Percentiles rank a stretch among this genome's conserved stretches.
These are phyloP conservation scores for Yamadazyma triangularis DNA, from an alignment of 1,139 yeast genomes.

Conservation along the genomic window DNA sequence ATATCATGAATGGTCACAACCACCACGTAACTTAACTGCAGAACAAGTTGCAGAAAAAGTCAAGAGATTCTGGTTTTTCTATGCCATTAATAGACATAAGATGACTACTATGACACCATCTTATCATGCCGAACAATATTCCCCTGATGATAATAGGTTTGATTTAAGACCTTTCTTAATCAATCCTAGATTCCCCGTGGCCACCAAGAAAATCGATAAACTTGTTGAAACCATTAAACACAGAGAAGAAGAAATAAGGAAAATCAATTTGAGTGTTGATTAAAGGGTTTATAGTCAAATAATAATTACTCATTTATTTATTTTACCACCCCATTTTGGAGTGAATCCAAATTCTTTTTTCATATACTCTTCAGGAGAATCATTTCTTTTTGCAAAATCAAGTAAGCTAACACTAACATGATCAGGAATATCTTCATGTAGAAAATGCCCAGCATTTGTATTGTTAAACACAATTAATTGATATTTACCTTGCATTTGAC, in stretches of 20 bases:
- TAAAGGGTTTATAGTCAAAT: conserved; percentile 7
- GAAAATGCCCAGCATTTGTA: conserved; percentile 73
- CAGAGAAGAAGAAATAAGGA: conserved; percentile 24
- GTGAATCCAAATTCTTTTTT: conserved; percentile 36
- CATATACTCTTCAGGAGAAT: conserved; percentile 32
- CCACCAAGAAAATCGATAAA: conserved; percentile 80
- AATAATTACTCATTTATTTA: conserved; percentile 17
- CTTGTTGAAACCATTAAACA: conserved; percentile 53
- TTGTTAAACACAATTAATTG: conserved; percentile 78
- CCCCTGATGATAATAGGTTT: conserved; percentile 96
- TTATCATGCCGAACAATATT: conserved; percentile 95
- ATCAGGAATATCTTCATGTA: conserved; percentile 83
- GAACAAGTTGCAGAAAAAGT: conserved; percentile 88
- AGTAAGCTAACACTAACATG: conserved; percentile 56
- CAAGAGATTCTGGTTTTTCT: conserved; percentile 84
- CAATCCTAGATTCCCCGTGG: conserved; percentile 88
- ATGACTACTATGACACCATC: conserved; percentile 96
- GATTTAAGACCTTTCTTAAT: conserved; percentile 92
- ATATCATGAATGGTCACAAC: conserved; percentile 89
- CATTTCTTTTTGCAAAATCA: conserved; percentile 47
- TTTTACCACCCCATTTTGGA: conserved; percentile 52
- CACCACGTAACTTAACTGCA: conserved; percentile 60
- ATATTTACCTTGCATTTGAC: conserved; percentile 96
- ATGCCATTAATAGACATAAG: conserved; percentile 93
- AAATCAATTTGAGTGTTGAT: conserved; percentile 25